These are phyloP conservation scores for Saxophila tyrrhenica DNA, from an alignment of 495 filamentous ascomycete genomes.

Conservation along the genomic window DNA sequence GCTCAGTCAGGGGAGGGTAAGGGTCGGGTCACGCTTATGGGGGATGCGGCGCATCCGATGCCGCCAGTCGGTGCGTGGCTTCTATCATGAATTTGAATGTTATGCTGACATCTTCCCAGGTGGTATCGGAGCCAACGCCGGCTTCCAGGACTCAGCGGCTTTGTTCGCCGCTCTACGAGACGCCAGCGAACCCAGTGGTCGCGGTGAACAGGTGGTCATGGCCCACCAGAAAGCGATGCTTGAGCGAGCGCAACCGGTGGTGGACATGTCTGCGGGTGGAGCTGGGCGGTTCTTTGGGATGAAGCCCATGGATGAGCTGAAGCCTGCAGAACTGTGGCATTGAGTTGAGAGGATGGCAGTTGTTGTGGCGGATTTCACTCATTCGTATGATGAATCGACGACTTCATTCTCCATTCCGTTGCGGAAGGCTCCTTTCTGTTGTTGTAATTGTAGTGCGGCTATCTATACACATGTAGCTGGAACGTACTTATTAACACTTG, in stretches of 20 bases:
- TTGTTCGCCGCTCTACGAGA: conserved; percentile 7
- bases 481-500: too few relatives aligned
- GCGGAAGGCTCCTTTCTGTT: too few relatives aligned
- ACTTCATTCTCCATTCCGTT: too few relatives aligned
- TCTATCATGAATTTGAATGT: too few relatives aligned
- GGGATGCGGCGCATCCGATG: conserved; percentile 28
- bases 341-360: background rate
- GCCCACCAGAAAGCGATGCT: conserved; percentile 20
- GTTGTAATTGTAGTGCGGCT: too few relatives aligned
- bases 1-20: conserved; percentile 9
- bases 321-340: background rate
- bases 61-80: conserved; percentile 14
- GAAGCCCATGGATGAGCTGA: background rate
- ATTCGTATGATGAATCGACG: too few relatives aligned
- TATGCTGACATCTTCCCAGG: too few relatives aligned
- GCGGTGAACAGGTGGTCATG: conserved; percentile 10
- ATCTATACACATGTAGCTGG: too few relatives aligned
- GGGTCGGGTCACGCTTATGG: conserved; percentile 20
- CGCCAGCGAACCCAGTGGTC: background rate
- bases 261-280: conserved; percentile 2
- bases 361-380: too few relatives aligned
- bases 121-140: conserved; percentile 23
- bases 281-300: background rate
- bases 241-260: conserved; percentile 7
- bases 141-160: conserved; percentile 18